These are phyloP conservation scores for Fusarium sublunatum DNA, from an alignment of 2,329 filamentous ascomycete genomes.

Conservation along the genomic window DNA sequence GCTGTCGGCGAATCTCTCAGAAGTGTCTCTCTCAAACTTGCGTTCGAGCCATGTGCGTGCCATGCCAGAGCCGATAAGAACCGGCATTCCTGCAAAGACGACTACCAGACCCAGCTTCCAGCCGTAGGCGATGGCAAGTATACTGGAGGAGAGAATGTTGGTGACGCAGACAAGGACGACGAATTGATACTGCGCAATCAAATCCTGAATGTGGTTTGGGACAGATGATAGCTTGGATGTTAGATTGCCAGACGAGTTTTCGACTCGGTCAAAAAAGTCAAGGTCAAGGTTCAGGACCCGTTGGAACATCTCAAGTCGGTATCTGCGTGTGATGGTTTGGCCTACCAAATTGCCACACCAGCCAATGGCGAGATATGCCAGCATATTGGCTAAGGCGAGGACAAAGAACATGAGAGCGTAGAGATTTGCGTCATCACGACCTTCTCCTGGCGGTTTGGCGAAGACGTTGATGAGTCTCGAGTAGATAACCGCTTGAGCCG, in stretches of 20 bases:
- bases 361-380: conserved; percentile 55
- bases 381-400: conserved; percentile 55
- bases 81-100: conserved; percentile 54
- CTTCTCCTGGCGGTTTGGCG: conserved; percentile 44
- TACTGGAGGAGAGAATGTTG: conserved; percentile 1
- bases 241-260: conserved; percentile 52
- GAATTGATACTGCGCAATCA: conserved; percentile 49
- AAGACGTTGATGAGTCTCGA: conserved; percentile 55
- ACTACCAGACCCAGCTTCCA: conserved; percentile 62
- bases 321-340: too few relatives aligned
- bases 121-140: conserved; percentile 56
- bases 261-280: conserved; percentile 54
- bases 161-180: conserved; percentile 48
- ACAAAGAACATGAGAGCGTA: conserved; percentile 66
- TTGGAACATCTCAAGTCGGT: conserved; percentile 32
- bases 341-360: too few relatives aligned
- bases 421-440: conserved; percentile 58
- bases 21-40: conserved; percentile 51
- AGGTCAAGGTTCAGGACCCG: conserved; percentile 47
- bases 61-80: conserved; percentile 49
- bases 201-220: conserved; percentile 54
- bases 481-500: conserved; percentile 56
- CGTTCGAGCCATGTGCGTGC: conserved; percentile 53
- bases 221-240: conserved; percentile 53
- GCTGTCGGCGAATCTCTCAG: conserved; percentile 49